Base-by-base conservation (phyloP, 352 stramenopile genomes). In the Phytophthora sp. region DNA sequence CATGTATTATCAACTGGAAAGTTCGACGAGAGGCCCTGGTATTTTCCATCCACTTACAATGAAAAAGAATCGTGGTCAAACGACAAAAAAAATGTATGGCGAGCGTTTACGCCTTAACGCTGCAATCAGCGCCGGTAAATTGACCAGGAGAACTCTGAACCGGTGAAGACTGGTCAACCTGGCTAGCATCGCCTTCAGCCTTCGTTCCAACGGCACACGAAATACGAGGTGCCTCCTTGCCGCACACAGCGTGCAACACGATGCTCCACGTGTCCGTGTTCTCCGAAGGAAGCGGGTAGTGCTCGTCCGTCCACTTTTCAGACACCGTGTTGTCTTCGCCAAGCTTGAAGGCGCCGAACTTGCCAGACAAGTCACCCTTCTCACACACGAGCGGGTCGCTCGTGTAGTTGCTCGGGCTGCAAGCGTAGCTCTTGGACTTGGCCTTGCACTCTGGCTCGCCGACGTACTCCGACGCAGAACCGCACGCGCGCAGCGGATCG, bases 171-270 rank as follows among this genome's bases (percentile, higher is more conserved):
- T 61, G 57, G 15, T 66, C 57, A 7, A 61, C 38, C 38, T 65
- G 44, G 9, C 37, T 20, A 15, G 38, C 41, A 5, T 57, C 54
- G 37, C 31, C 31, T 20, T 57, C 44, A 0, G 11, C 34, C 34
- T 56, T 27, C 32, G 42, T 51, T 10, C 54, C 42, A 5, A 72
- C 43, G 13, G 79, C 79, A 39, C 81, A 87, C 1, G 76, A 67
- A 46, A 90, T 69, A 11, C 79, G 75, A 20, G 81, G 79, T 0
- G 75, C 53, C 13, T 75, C 66, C 5, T 56, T 72, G 42, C 67
- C 63, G 45, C 81, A 92, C 9, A 87, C 74, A 3, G 80, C 78
- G 49, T 89, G 83, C 43, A 92, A 62, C 24, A 89, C 63, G 31
- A 92, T 77, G 58, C 82, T 92, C 77, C 77, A 89, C 26, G 72